phyloP scores from a whole-genome alignment of 1,284 basidiomycete genomes.

The Sanghuangporus baumii region DNA sequence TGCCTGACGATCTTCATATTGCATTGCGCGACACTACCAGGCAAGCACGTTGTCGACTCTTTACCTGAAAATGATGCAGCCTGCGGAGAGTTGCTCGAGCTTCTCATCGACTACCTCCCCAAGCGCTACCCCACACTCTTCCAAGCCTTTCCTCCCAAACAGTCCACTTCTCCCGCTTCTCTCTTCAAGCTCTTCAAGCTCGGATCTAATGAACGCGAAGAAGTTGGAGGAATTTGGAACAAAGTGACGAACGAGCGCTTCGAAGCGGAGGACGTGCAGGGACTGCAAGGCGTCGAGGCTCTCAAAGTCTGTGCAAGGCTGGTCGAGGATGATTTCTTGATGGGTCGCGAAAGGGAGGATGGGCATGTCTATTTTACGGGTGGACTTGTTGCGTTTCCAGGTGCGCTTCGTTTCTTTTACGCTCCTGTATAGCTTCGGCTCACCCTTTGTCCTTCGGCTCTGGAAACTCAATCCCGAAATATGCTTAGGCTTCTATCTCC shows the following conservation, averaged over 20 bases:
- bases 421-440: background rate
- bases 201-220: background rate
- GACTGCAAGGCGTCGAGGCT: constrained; percentile 28
- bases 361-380: constrained; percentile 35
- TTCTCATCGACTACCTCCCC: constrained; percentile 32
- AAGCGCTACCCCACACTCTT: constrained; percentile 36
- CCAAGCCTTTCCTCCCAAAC: constrained; percentile 10
- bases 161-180: background rate
- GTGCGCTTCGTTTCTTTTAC: constrained; percentile 18
- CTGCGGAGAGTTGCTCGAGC: constrained; percentile 33
- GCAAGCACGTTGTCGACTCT: constrained; percentile 33
- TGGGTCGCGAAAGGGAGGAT: constrained; percentile 33
- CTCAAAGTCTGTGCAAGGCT: constrained; percentile 28
- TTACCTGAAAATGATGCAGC: constrained; percentile 35
- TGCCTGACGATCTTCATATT: background rate
- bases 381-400: constrained; percentile 35
- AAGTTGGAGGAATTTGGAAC: constrained; percentile 30
- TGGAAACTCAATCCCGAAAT: background rate
- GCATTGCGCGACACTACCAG: constrained; percentile 16
- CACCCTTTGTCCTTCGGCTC: background rate
- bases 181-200: constrained; percentile 2
- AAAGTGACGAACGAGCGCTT: constrained; percentile 30
- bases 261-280: constrained; percentile 14
- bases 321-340: constrained; percentile 37
- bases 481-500: constrained; percentile 31